Evolutionary conservation across 192 early-diverging fungal species (phyloP), one percentile per base, ranked within the genome.

Genomic region (Coemansia sp.): DNA sequence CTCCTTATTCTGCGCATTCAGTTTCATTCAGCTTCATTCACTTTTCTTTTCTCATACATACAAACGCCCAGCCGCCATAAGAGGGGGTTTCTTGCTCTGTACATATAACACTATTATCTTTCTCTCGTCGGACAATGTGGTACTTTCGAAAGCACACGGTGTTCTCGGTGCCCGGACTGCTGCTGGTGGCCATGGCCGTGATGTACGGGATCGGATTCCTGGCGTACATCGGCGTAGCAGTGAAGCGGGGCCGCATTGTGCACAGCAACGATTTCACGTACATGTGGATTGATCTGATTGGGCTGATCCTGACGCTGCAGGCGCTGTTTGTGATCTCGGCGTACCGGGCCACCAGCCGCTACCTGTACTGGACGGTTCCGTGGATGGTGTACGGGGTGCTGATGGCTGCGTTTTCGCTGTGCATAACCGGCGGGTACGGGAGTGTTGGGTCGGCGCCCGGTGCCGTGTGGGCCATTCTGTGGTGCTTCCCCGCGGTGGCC

Each of bases 261-360:
- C 58, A 64, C 16, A 19, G 48, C 63, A 78, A 85, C 76, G 72
- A 81, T 23, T 85, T 67, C 52, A 42, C 70, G 13, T 61, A 73
- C 65, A 81, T 81, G 79, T 85, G 83, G 83, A 63, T 78, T n/a
- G 56, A 69, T 7, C 48, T 85, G 1, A 57, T 85, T 16, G 83
- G 83, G 3, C 12, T 76, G 7, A 6, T 70, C 2, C 67, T 85
- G 16, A 44, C 66, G 9, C 18, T 75, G 5, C 83, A 85, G 66
- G 78, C 79, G 32, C 65, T 85, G 40, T 85, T 81, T 63, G 83
- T 85, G 3, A 70, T 85, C 40, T 81, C 79, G 0, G 76, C 79
- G 43, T 81, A 85, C 63, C 75, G 78, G 26, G 53, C 84, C 2
- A 44, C 76, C 67, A 81, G 60, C 56, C 75, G 84, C 52, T 77